phyloP scores from a whole-genome alignment of 441 rosid genomes.

The Flueggea neowawraea region DNA sequence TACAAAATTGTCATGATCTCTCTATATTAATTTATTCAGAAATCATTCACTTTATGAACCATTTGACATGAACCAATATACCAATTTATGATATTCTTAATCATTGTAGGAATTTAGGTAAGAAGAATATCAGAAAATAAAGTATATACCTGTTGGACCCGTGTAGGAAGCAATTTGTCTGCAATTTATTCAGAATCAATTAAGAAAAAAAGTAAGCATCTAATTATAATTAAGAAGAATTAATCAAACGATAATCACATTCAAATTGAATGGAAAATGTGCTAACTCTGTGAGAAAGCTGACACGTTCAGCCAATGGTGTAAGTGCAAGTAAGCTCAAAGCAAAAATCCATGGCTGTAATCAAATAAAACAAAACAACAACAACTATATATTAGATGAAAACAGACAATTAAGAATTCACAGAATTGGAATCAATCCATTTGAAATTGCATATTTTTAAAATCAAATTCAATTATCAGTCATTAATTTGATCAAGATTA shows the following conservation, averaged over 20 bases:
- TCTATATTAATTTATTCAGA: too few species aligned
- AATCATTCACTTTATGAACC: too few species aligned
- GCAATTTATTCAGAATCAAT: slow-evolving; percentile 9
- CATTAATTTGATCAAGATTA: too few species aligned
- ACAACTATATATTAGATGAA: not conserved
- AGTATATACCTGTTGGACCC: slow-evolving; percentile 74
- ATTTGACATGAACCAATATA: too few species aligned
- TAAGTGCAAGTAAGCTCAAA: slow-evolving; percentile 74
- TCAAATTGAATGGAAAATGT: not conserved
- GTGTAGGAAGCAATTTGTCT: slow-evolving; percentile 87
- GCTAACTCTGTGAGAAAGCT: slow-evolving; percentile 92
- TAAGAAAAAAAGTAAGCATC: not conserved
- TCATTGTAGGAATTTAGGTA: too few species aligned
- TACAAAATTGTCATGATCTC: too few species aligned
- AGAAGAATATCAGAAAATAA: too few species aligned
- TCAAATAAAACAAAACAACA: not conserved
- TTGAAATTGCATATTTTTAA: too few species aligned
- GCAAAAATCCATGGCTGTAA: slow-evolving; percentile 78
- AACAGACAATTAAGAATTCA: too few species aligned
- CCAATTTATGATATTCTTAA: too few species aligned
- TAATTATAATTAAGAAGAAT: not conserved
- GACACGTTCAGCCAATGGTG: slow-evolving; percentile 85
- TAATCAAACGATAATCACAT: not conserved
- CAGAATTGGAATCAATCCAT: too few species aligned
- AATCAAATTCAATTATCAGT: too few species aligned